Conservation (phyloP, 1,284 basidiomycete species). For the Ustilago trichophora region DNA sequence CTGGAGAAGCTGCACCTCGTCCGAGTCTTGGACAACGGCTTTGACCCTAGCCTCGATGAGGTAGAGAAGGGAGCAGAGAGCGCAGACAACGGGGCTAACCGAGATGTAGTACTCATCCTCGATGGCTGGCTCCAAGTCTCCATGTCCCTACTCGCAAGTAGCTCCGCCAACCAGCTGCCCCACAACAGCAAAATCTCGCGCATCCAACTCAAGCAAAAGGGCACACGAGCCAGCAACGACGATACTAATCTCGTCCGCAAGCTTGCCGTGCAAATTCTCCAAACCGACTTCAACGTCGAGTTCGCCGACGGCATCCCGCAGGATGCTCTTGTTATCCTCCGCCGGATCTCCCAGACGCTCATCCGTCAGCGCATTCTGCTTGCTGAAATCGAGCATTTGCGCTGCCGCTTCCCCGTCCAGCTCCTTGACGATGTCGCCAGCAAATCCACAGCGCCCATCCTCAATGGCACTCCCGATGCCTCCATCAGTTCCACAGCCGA, state of each 20-base stretch:
- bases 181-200: slow-evolving; percentile 39
- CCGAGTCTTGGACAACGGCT: slow-evolving; percentile 37
- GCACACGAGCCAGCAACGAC: slow-evolving; percentile 22
- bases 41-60: slow-evolving; percentile 31
- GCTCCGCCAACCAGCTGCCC: slow-evolving; percentile 19
- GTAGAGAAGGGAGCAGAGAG: slow-evolving; percentile 19
- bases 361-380: slow-evolving; percentile 40
- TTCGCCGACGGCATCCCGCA: slow-evolving; percentile 27
- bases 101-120: slow-evolving; percentile 48
- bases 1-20: slow-evolving; percentile 59
- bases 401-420: slow-evolving; percentile 49
- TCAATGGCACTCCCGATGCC: slow-evolving; percentile 22
- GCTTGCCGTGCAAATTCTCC: slow-evolving; percentile 35
- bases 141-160: slow-evolving; percentile 40
- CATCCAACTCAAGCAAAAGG: slow-evolving; percentile 46
- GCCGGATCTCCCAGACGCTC: slow-evolving; percentile 42
- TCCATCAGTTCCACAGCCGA: slow-evolving; percentile 9
- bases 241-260: slow-evolving; percentile 40
- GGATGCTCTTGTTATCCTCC: slow-evolving; percentile 45
- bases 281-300: slow-evolving; percentile 37
- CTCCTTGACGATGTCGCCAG: slow-evolving; percentile 24
- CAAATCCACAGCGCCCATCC: slow-evolving; percentile 2
- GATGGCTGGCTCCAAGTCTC: slow-evolving; percentile 47
- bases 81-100: slow-evolving; percentile 15
- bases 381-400: slow-evolving; percentile 52